Base-by-base conservation (phyloP, 495 filamentous ascomycete genomes). In the Aspergillus leporis region DNA sequence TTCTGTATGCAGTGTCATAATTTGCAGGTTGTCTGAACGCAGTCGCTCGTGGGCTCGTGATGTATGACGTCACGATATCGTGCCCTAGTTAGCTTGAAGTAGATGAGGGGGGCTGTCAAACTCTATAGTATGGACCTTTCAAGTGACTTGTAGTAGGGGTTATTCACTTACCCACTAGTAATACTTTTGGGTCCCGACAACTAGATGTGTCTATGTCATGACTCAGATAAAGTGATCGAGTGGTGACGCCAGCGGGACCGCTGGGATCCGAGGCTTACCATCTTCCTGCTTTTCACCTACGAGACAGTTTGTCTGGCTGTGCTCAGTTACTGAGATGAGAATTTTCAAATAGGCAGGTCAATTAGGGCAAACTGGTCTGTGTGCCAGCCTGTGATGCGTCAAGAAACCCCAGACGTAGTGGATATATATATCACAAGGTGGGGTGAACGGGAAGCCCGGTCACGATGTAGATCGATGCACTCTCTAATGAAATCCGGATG, bases 171-270 rank as follows among this genome's bases (percentile, higher is more conserved):
- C 21, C 18, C 38, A 10, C n/a, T 21, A n/a, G n/a, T n/a, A 40
- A 36, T 8, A 13, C 5, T n/a, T 6, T 51, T 5, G 22, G 14
- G 21, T n/a, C 53, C 40, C 30, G 23, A 48, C 8, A 48, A 5
- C 41, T 45, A n/a, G 31, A 23, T 55, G 22, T 38, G 25, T 22
- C 31, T 1, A 56, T 56, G 47, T 32, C 52, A 43, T 31, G 53
- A 51, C 38, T 40, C 32, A 38, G 22, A 16, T 53, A 46, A 32
- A 8, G 47, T 56, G 53, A 51, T 56, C 40, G 21, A 62, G 55
- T 62, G 60, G 60, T 62, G 60, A 62, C 60, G 60, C 54, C 54
- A 58, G 31, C 60, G 60, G 60, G 34, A 54, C 43, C 49, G 18
- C 49, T 40, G 60, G 54, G n/a, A 18, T 14, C n/a, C 38, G n/a